A percentile compares a stretch with the other conserved stretches of the same genome.
Evolutionary conservation across 164 flowering plant genomes (phyloP).

Genomic region (Liriodendron chinense): DNA sequence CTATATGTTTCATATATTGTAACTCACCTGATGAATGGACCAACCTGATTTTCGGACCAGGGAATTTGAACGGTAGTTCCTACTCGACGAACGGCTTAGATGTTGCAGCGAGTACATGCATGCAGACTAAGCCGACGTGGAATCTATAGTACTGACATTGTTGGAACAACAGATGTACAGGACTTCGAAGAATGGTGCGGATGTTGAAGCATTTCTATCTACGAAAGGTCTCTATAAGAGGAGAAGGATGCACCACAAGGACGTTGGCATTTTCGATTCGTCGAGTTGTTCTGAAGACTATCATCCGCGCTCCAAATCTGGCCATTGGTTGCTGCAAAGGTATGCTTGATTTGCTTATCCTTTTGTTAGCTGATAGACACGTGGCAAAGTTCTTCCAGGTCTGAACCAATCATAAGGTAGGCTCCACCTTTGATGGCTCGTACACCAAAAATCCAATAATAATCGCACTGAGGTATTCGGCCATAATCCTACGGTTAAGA

Average conservation of each 20-base stretch:
- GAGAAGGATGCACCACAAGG: not conserved
- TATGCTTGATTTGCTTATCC: not conserved
- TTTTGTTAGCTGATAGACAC: not conserved
- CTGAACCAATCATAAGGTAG: too few relatives aligned
- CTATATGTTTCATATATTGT: too few relatives aligned
- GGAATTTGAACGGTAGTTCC: not conserved
- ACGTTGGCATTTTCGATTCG: not conserved
- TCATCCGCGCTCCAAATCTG: not conserved
- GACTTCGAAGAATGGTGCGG: slow-evolving; percentile 1
- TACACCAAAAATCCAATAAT: too few relatives aligned
- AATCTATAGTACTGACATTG: not conserved
- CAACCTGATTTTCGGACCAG: not conserved
- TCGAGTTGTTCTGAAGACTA: not conserved
- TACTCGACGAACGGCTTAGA: not conserved
- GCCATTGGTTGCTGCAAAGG: not conserved
- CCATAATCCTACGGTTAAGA: too few relatives aligned
- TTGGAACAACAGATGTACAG: slow-evolving; percentile 10
- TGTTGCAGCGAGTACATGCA: not conserved
- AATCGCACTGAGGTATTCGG: too few relatives aligned
- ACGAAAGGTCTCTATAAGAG: not conserved
- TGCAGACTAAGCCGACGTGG: not conserved
- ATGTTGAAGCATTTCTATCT: not conserved
- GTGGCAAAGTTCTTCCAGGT: not conserved
- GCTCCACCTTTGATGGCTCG: too few relatives aligned
- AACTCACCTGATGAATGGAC: too few relatives aligned